phyloP scores from a whole-genome alignment of 73 alveolate genomes.

The Paramecium pentaurelia region DNA sequence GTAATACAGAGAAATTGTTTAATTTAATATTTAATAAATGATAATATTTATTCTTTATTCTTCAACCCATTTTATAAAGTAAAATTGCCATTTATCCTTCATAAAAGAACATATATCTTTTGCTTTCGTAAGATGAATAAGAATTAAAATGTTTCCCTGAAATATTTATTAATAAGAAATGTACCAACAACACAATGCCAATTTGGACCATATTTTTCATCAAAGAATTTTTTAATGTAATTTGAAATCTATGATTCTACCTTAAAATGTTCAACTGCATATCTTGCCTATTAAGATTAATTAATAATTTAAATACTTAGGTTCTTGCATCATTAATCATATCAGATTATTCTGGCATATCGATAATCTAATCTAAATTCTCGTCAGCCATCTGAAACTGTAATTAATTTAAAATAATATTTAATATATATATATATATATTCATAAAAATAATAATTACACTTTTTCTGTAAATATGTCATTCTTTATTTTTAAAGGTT shows the following conservation, averaged over 20 bases:
- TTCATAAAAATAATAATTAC: background rate
- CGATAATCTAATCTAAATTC: conserved; percentile 19
- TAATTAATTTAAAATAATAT: background rate
- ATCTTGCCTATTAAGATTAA: conserved; percentile 11
- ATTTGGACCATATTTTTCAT: conserved; percentile 95
- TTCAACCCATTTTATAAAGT: conserved; percentile 79
- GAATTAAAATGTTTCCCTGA: conserved; percentile 93
- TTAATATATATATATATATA: background rate
- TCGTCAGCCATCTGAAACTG: conserved; percentile 49
- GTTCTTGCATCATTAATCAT: conserved; percentile 58
- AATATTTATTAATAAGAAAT: background rate
- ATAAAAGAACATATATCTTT: conserved; percentile 96
- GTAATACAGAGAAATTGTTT: background rate
- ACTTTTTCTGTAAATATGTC: background rate
- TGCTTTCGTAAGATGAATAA: conserved; percentile 88
- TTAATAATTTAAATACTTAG: background rate
- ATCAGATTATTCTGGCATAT: conserved; percentile 62
- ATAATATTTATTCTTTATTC: background rate
- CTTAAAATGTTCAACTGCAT: conserved; percentile 83
- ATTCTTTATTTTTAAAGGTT: background rate
- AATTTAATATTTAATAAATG: background rate
- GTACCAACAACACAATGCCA: conserved; percentile 64
- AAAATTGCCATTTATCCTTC: conserved; percentile 96
- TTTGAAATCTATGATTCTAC: conserved; percentile 88
- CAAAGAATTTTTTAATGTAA: conserved; percentile 90